A percentile compares a stretch with the other conserved stretches of the same genome.
Evolutionary conservation across 2,329 filamentous ascomycete genomes (phyloP).

Genomic region (Zymoseptoria crescenta): DNA sequence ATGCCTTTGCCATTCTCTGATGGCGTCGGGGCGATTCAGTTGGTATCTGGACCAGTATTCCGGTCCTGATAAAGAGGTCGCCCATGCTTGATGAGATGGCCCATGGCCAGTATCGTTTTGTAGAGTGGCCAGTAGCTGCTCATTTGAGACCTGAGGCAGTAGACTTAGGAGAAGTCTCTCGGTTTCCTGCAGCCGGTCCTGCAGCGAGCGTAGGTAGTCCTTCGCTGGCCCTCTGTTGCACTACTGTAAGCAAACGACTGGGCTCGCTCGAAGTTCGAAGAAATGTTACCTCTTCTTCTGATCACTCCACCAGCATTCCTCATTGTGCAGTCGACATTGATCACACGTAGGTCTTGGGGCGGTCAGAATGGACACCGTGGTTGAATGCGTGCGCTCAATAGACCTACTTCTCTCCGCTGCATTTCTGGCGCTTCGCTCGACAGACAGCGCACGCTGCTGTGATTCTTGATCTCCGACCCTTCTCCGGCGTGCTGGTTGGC

Average conservation of each 20-base stretch:
- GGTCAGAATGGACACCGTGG: not conserved
- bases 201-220: constrained; percentile 17
- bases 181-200: constrained; percentile 18
- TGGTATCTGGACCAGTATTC: constrained; percentile 16
- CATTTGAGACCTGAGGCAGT: constrained; percentile 9
- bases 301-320: constrained; percentile 21
- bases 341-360: constrained; percentile 14
- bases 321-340: constrained; percentile 17
- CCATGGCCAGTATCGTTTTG: constrained; percentile 3
- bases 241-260: not conserved
- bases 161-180: constrained; percentile 13
- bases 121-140: constrained; percentile 6
- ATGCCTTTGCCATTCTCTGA: constrained; percentile 15
- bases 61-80: constrained; percentile 12
- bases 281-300: constrained; percentile 15
- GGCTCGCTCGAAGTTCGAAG: too few relatives aligned
- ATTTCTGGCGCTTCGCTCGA: constrained; percentile 18
- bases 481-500: constrained; percentile 11
- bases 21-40: constrained; percentile 9
- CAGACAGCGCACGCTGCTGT: constrained; percentile 19
- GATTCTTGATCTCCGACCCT: constrained; percentile 15
- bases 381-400: not conserved
- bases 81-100: constrained; percentile 18
- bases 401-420: constrained; percentile 14
- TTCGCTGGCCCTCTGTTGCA: constrained; percentile 15